Evolutionary conservation across 2,329 filamentous ascomycete species (phyloP).

Genomic region (Lasiodiplodia citricola): DNA sequence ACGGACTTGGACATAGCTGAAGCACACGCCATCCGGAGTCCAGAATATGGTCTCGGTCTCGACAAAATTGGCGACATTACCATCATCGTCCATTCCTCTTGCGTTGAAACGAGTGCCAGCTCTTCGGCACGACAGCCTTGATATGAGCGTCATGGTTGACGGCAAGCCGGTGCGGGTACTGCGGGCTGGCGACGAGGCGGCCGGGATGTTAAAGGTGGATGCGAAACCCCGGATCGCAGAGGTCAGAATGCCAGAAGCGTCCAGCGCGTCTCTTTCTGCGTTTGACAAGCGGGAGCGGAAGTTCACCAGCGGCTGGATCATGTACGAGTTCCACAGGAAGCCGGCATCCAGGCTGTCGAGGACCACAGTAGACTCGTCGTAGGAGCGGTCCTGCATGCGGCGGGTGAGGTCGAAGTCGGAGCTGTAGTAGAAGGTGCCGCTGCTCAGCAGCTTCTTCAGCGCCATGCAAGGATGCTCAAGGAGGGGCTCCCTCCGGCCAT

Average conservation of each 20-base stretch:
- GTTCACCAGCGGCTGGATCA: slow-evolving; percentile 90
- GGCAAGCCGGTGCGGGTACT: slow-evolving; percentile 72
- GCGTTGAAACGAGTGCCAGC: slow-evolving; percentile 96
- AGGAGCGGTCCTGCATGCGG: slow-evolving; percentile 82
- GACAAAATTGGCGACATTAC: slow-evolving; percentile 98
- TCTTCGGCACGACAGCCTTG: slow-evolving; percentile 84
- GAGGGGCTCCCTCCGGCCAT: slow-evolving; percentile 68
- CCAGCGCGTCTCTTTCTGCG: slow-evolving; percentile 77
- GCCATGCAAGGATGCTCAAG: slow-evolving; percentile 89
- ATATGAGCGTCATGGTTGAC: slow-evolving; percentile 86
- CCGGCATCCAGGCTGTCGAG: slow-evolving; percentile 92
- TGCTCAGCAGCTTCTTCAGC: slow-evolving; percentile 87
- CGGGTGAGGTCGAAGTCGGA: slow-evolving; percentile 98
- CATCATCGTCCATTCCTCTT: slow-evolving; percentile 96
- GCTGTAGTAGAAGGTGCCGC: slow-evolving; percentile 97
- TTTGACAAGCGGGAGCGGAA: slow-evolving; percentile 83
- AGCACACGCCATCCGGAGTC: slow-evolving; percentile 76
- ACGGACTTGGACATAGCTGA: slow-evolving; percentile 91
- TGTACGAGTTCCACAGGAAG: slow-evolving; percentile 97
- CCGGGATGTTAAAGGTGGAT: slow-evolving; percentile 82
- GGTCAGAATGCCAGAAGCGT: slow-evolving; percentile 84
- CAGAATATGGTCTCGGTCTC: slow-evolving; percentile 95
- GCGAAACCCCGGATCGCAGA: slow-evolving; percentile 95
- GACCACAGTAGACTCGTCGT: slow-evolving; percentile 79
- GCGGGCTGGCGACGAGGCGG: slow-evolving; percentile 73